Conservation (phyloP, 1,284 basidiomycete species). For the Ustilago crameri region DNA sequence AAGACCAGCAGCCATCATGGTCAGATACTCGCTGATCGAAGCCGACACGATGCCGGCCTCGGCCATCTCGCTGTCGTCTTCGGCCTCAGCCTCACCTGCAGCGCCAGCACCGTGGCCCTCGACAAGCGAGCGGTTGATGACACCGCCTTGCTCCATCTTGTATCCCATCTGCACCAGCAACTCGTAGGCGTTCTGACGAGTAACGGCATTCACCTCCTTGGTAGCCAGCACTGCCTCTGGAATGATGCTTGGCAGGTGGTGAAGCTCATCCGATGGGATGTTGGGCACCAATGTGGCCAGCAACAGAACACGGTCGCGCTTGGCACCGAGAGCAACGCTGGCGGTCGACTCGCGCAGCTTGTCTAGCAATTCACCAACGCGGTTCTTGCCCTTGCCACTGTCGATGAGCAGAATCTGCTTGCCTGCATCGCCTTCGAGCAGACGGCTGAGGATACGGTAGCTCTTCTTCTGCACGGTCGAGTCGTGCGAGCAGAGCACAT, state of each 20-base stretch:
- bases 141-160: conserved; percentile 89
- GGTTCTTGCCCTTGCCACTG: conserved; percentile 17
- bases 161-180: conserved; percentile 89
- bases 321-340: conserved; percentile 83
- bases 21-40: conserved; percentile 90
- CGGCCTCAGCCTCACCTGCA: conserved; percentile 50
- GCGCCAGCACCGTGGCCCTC: conserved; percentile 72
- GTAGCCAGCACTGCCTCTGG: conserved; percentile 97
- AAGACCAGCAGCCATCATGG: conserved; percentile 94
- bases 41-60: conserved; percentile 74
- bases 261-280: conserved; percentile 79
- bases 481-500: conserved; percentile 73
- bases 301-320: conserved; percentile 83
- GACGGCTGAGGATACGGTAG: conserved; percentile 84
- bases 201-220: conserved; percentile 95
- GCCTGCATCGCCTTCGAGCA: conserved; percentile 54
- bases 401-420: conserved; percentile 43
- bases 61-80: conserved; percentile 41
- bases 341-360: conserved; percentile 57
- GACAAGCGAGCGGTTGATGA: conserved; percentile 80
- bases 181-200: conserved; percentile 88
- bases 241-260: conserved; percentile 87
- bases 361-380: conserved; percentile 51
- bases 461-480: conserved; percentile 95
- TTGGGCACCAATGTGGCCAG: conserved; percentile 79